Conservation (phyloP, 305 asterid species). For the Fraxinus greggii region DNA sequence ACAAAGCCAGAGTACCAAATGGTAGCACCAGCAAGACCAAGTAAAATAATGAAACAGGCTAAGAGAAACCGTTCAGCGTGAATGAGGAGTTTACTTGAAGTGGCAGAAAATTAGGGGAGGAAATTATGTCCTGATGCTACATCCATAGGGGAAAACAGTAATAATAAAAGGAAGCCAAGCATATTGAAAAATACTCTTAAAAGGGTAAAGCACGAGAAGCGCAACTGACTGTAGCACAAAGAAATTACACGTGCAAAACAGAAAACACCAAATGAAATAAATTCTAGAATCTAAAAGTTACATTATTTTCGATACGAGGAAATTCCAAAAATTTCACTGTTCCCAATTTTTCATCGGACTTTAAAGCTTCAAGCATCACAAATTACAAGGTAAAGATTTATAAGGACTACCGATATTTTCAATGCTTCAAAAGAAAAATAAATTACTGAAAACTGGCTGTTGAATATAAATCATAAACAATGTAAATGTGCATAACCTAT, state of each 20-base stretch:
- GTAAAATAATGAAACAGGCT: not conserved
- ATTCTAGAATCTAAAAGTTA: not conserved
- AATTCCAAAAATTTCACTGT: not conserved
- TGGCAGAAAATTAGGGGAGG: constrained; percentile 8
- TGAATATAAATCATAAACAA: not conserved
- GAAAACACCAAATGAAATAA: constrained; percentile 8
- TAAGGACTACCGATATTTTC: not conserved
- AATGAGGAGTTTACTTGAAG: not conserved
- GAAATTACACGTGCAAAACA: not conserved
- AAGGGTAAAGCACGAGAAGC: not conserved
- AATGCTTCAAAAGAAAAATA: not conserved
- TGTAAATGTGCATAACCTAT: not conserved
- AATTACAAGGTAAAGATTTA: not conserved
- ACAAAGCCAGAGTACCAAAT: not conserved
- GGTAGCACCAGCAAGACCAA: not conserved
- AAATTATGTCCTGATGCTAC: not conserved
- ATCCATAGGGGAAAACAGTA: not conserved
- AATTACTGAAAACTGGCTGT: constrained; percentile 2
- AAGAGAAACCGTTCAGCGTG: constrained; percentile 4
- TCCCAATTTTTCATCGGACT: not conserved
- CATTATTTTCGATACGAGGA: not conserved
- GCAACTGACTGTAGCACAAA: not conserved
- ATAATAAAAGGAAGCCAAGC: not conserved
- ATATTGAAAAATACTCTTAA: not conserved
- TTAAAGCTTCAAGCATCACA: not conserved